A percentile compares a stretch with the other conserved stretches of the same genome.
phyloP scores from a whole-genome alignment of 164 flowering plant genomes.

The Litsea cubeba region DNA sequence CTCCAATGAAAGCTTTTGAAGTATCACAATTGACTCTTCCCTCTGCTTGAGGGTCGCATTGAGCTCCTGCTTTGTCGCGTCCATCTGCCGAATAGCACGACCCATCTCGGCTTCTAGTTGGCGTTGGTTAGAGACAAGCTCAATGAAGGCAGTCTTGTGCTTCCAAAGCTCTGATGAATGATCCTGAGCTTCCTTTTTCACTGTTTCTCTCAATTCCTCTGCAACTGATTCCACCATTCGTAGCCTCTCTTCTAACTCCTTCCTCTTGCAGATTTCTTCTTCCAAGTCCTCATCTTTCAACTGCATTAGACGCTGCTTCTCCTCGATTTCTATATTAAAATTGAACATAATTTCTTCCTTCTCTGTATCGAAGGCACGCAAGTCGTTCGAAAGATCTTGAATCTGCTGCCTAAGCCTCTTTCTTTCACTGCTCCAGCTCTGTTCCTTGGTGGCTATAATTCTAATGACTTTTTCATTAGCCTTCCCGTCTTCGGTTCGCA shows the following conservation, averaged over 20 bases:
- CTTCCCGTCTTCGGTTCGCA: conserved; percentile 76
- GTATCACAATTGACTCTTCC: conserved; percentile 54
- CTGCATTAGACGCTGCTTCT: conserved; percentile 39
- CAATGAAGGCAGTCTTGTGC: conserved; percentile 86
- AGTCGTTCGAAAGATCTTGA: conserved; percentile 50
- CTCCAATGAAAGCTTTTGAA: conserved; percentile 63
- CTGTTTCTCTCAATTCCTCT: conserved; percentile 53
- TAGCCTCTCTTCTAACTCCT: conserved; percentile 54
- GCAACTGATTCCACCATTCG: conserved; percentile 29
- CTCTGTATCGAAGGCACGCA: conserved; percentile 38
- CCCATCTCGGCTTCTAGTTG: conserved; percentile 90
- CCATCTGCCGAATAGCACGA: conserved; percentile 67
- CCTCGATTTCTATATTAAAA: conserved; percentile 43
- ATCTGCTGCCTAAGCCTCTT: conserved; percentile 63
- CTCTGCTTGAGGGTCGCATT: conserved; percentile 54
- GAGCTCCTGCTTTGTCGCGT: conserved; percentile 58
- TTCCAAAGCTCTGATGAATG: conserved; percentile 64
- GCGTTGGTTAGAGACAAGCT: conserved; percentile 85
- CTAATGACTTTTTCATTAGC: conserved; percentile 92
- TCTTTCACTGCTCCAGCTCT: conserved; percentile 70
- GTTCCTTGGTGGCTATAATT: conserved; percentile 80
- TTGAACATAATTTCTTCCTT: conserved; percentile 43
- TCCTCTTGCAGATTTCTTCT: conserved; percentile 43
- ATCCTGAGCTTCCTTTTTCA: conserved; percentile 45
- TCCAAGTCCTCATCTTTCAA: conserved; percentile 50